phyloP scores from a whole-genome alignment of 2,329 filamentous ascomycete species.

The Thelonectria rubi region DNA sequence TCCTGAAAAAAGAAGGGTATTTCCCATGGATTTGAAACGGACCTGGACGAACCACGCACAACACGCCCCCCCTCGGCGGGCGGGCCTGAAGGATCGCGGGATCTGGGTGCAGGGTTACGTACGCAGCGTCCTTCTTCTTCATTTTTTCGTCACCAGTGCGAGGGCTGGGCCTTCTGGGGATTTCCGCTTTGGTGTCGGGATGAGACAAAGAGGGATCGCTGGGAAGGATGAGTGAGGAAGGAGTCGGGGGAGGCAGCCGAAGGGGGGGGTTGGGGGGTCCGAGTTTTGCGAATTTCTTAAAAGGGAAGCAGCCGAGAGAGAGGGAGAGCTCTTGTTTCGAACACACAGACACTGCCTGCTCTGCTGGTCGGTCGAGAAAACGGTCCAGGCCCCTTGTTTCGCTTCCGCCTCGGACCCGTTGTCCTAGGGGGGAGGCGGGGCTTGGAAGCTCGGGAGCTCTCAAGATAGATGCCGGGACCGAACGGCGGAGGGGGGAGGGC shows the following conservation, averaged over 20 bases:
- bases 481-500: not conserved
- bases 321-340: not conserved
- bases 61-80: not conserved
- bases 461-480: not conserved
- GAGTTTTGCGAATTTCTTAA: not conserved
- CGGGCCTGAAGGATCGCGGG: no score
- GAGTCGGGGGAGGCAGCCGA: no score
- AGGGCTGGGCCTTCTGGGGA: no score
- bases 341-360: no score
- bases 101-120: no score
- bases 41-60: not conserved
- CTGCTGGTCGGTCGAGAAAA: no score
- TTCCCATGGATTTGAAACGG: constrained; percentile 3
- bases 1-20: not conserved
- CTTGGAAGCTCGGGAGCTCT: not conserved
- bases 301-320: not conserved
- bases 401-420: constrained; percentile 5
- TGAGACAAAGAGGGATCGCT: no score
- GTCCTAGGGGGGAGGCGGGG: not conserved
- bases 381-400: not conserved
- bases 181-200: no score
- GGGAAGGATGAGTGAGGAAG: no score
- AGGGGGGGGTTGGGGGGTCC: not conserved
- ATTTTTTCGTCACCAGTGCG: no score
- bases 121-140: no score